These are phyloP conservation scores for Cephaloascus fragrans DNA, from an alignment of 805 yeast species.

Conservation along the genomic window DNA sequence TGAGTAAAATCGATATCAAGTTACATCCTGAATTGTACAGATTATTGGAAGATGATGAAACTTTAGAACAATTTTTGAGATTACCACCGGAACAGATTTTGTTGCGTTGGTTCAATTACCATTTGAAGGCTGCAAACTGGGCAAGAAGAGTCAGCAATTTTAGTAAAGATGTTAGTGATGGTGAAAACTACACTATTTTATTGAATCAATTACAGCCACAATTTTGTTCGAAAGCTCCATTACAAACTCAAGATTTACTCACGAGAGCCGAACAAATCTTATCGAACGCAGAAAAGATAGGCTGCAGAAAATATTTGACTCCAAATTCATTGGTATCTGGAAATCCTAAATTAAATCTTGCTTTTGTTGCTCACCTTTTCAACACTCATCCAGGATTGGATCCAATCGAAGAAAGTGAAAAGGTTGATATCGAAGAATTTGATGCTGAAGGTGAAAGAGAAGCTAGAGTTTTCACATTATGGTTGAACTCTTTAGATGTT, in stretches of 20 bases:
- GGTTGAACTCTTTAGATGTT: constrained; percentile 95
- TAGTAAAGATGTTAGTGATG: constrained; percentile 82
- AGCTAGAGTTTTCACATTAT: constrained; percentile 94
- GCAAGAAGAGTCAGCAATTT: constrained; percentile 79
- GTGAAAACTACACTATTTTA: constrained; percentile 88
- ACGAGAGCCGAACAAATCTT: constrained; percentile 84
- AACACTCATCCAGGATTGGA: constrained; percentile 96
- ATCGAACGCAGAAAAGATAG: constrained; percentile 80
- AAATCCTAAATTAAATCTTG: constrained; percentile 91
- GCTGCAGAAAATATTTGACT: constrained; percentile 89
- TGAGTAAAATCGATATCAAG: constrained; percentile 92
- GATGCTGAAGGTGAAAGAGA: constrained; percentile 99
- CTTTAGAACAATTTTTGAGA: constrained; percentile 91
- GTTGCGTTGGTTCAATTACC: constrained; percentile 96
- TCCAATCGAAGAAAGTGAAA: constrained; percentile 85
- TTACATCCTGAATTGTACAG: constrained; percentile 95
- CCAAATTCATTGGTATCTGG: constrained; percentile 92
- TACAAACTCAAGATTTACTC: constrained; percentile 65
- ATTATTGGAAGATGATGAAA: constrained; percentile 90
- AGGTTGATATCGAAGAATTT: constrained; percentile 91
- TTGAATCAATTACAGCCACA: constrained; percentile 84
- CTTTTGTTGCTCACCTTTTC: constrained; percentile 94
- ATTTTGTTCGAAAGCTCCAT: constrained; percentile 71
- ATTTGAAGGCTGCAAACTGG: constrained; percentile 88
- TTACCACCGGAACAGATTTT: constrained; percentile 96